phyloP scores from a whole-genome alignment of 2,329 filamentous ascomycete species.

The Colletotrichum sp. region DNA sequence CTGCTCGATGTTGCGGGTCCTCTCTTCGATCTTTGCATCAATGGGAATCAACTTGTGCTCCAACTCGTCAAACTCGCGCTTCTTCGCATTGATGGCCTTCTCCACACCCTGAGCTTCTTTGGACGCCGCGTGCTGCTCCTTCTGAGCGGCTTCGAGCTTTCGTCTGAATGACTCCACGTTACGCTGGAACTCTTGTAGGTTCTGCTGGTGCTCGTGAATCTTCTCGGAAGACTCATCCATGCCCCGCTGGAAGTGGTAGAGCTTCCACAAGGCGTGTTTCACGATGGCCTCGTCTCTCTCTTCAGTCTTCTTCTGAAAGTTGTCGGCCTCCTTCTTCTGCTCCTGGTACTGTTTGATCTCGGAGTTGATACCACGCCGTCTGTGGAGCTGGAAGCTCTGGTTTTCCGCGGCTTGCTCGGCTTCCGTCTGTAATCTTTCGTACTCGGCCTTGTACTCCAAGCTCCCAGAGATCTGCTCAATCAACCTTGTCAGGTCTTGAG shows the following conservation, averaged over 20 bases:
- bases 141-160: slow-evolving; percentile 79
- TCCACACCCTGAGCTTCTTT: slow-evolving; percentile 84
- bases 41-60: slow-evolving; percentile 87
- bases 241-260: slow-evolving; percentile 91
- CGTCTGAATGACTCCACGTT: slow-evolving; percentile 86
- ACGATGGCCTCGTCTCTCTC: slow-evolving; percentile 92
- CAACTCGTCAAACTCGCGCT: slow-evolving; percentile 85
- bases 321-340: slow-evolving; percentile 94
- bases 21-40: slow-evolving; percentile 88
- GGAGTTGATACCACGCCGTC: slow-evolving; percentile 92
- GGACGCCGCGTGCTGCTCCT: slow-evolving; percentile 79
- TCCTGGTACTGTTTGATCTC: slow-evolving; percentile 98
- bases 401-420: slow-evolving; percentile 88
- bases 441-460: slow-evolving; percentile 91
- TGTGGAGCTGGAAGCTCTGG: slow-evolving; percentile 85
- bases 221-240: slow-evolving; percentile 91
- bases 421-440: slow-evolving; percentile 87
- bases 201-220: slow-evolving; percentile 93
- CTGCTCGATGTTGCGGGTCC: slow-evolving; percentile 71
- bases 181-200: slow-evolving; percentile 89
- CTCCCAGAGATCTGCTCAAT: slow-evolving; percentile 99
- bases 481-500: slow-evolving; percentile 88
- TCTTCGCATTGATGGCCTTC: slow-evolving; percentile 82
- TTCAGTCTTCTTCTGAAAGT: slow-evolving; percentile 87
- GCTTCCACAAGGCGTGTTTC: slow-evolving; percentile 93